Conservation (phyloP, 805 yeast species). For the Nakazawaea wickerhamii region DNA sequence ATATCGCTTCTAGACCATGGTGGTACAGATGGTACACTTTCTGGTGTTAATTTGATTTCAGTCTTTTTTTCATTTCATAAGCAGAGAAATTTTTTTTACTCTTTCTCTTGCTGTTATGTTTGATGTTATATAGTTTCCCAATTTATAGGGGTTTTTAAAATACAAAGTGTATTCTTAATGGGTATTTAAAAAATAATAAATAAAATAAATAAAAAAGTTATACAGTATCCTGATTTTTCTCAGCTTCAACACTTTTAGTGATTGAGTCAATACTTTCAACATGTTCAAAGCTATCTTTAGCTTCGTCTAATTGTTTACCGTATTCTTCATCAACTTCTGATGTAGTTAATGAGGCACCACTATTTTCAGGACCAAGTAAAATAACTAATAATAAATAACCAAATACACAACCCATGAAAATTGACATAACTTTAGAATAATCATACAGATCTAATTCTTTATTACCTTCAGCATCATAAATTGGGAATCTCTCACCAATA, state of each 20-base stretch:
- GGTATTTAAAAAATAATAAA: too few relatives aligned
- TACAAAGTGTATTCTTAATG: too few relatives aligned
- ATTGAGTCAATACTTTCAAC: conserved; percentile 8
- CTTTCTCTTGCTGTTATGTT: too few relatives aligned
- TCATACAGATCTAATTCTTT: conserved; percentile 37
- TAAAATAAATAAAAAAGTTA: too few relatives aligned
- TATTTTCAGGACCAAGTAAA: conserved; percentile 58
- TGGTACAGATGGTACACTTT: conserved; percentile 47
- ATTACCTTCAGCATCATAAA: conserved; percentile 15
- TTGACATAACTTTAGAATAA: conserved; percentile 60
- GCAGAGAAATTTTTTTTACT: too few relatives aligned
- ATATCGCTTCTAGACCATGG: conserved; percentile 38
- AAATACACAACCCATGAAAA: conserved; percentile 60
- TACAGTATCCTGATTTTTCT: too few relatives aligned
- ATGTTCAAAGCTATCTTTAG: conserved; percentile 5
- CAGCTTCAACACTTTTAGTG: too few relatives aligned
- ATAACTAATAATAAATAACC: conserved; percentile 44
- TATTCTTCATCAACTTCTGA: conserved; percentile 5
- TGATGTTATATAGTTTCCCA: too few relatives aligned
- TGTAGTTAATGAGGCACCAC: conserved; percentile 23
- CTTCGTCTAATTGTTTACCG: conserved; percentile 4
- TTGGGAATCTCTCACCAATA: conserved; percentile 51
- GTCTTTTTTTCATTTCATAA: background rate
- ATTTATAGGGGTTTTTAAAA: too few relatives aligned
- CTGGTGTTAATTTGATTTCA: conserved; percentile 43